Evolutionary conservation across 148 eudicot genomes (phyloP).

Genomic region (Chenopodium suecicum): DNA sequence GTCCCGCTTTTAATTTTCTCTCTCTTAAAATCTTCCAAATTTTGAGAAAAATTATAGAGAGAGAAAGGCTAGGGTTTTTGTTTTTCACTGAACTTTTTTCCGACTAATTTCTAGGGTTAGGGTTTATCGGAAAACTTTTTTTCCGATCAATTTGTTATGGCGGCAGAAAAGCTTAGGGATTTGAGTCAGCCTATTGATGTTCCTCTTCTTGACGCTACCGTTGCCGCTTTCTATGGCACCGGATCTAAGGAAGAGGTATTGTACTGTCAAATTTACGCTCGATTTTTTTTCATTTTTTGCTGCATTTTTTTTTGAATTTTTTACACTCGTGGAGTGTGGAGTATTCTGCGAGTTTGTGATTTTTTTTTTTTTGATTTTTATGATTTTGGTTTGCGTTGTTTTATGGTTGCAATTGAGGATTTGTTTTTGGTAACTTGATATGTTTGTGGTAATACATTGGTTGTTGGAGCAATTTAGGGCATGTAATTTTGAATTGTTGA

Average conservation of each 20-base stretch:
- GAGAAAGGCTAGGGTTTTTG: slow-evolving; percentile 40
- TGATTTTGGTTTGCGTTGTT: neutral
- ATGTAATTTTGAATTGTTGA: neutral
- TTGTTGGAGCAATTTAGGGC: neutral
- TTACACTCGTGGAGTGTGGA: neutral
- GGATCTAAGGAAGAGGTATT: slow-evolving; percentile 92
- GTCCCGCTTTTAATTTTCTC: slow-evolving; percentile 27
- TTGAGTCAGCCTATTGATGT: slow-evolving; percentile 96
- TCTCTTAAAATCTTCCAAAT: slow-evolving; percentile 21
- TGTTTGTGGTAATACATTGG: neutral
- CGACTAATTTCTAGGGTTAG: slow-evolving; percentile 21
- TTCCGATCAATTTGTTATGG: slow-evolving; percentile 42
- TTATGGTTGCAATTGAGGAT: neutral
- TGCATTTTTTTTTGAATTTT: neutral
- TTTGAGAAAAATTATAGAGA: neutral
- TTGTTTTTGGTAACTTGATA: neutral
- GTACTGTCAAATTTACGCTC: too few species aligned
- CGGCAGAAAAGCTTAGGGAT: slow-evolving; percentile 90
- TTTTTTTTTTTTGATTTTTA: neutral
- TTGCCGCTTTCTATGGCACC: slow-evolving; percentile 92
- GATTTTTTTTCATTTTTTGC: neutral
- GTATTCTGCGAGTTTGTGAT: neutral
- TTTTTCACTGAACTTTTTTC: neutral
- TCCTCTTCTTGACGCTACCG: slow-evolving; percentile 83
- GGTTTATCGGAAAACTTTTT: slow-evolving; percentile 31